Evolutionary conservation across 306 rosid genomes (phyloP), one percentile per base, ranked within the genome.

Genomic region (Erythrophleum fordii): DNA sequence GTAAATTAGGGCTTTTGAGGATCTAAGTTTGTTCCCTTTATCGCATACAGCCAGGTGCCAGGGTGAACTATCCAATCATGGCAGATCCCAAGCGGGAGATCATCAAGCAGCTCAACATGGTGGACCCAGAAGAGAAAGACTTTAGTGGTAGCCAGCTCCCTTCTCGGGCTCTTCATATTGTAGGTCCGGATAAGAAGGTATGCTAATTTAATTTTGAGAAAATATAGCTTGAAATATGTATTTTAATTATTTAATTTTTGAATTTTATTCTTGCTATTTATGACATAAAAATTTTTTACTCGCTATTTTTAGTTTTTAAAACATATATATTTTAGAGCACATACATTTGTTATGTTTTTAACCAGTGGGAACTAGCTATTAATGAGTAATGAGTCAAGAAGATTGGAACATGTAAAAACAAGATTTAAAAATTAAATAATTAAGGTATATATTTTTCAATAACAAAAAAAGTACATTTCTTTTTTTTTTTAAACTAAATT

Each of bases 51-150:
- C 72, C 82, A 44, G 96, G 91, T 42, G 80, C 82, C 14, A 90
- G 86, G 78, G 99, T 93, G 85, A 77, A 83, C 17, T 90, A 81
- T 73, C 96, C 94, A 29, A 91, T 95, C 48, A 80, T 95, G 7
- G 86, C 90, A 3, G 91, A 89, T 83, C 86, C 93, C 0, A 85
- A 52, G 7, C 17, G 97, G 69, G 91, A 91, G 76, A 75, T 93
- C 75, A 91, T 93, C 64, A 88, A 89, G 83, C 83, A 86, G 72
- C 93, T 95, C 34, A 95, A 91, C 89, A 91, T 93, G 98, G 91
- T 90, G 52, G 98, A 93, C 61, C 96, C 93, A 6, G 91, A 95
- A 23, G 88, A 84, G 88, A 91, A 75, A 75, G 93, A 90, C 77
- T 74, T 85, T 0, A 62, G 44, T 0, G 96, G 96, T 1, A 85